Percentiles rank a stretch among this genome's conserved stretches.
These are phyloP conservation scores for Fusarium sacchari DNA, from an alignment of 2,329 filamentous ascomycete species.

Conservation along the genomic window DNA sequence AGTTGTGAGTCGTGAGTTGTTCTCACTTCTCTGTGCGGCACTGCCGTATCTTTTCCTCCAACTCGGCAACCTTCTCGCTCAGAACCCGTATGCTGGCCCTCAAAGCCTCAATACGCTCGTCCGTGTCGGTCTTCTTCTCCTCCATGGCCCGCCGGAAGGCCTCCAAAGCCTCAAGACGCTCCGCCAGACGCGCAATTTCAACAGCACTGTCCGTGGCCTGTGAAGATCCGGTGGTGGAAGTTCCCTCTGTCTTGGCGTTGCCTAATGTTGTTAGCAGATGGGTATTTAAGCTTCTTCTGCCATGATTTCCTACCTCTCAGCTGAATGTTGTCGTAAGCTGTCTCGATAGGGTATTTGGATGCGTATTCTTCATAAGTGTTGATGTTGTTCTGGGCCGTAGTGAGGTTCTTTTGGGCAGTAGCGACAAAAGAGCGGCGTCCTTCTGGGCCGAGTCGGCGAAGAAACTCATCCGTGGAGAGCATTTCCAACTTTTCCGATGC, in stretches of 20 bases:
- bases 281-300: not conserved
- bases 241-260: accelerated
- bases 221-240: not conserved
- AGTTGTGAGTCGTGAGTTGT: not conserved
- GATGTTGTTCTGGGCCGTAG: not conserved
- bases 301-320: not conserved
- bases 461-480: accelerated
- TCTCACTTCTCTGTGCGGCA: not conserved
- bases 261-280: not conserved
- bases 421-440: not conserved
- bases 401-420: not conserved
- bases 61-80: too few species aligned
- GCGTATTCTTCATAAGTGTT: not conserved
- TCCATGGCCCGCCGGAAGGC: too few species aligned
- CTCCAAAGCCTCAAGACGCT: not conserved
- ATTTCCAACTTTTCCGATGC: accelerated
- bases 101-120: too few species aligned
- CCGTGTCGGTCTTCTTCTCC: too few species aligned
- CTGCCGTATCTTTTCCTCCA: too few species aligned
- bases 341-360: not conserved
- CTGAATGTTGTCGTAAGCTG: not conserved
- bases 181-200: not conserved
- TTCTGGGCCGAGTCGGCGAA: not conserved
- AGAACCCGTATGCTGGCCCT: too few species aligned
- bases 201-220: not conserved